These are phyloP conservation scores for Sporodiniella umbellata DNA, from an alignment of 371 early-diverging fungal species.

Conservation along the genomic window DNA sequence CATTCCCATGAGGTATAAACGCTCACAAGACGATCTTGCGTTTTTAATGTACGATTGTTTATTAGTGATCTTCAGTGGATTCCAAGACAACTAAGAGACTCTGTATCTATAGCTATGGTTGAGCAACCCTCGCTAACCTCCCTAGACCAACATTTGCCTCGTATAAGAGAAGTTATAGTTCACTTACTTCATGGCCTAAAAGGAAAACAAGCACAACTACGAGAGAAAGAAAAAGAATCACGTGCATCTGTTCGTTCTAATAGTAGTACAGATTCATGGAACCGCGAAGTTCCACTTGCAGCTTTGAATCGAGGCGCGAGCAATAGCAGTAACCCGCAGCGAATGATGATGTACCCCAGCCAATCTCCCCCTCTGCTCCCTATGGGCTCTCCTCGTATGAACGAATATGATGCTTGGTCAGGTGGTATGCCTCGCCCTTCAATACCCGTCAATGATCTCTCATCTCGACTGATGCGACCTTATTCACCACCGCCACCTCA, in stretches of 20 bases:
- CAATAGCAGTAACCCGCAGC: slow-evolving; percentile 9
- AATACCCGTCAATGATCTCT: slow-evolving; percentile 30
- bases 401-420: slow-evolving; percentile 38
- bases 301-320: slow-evolving; percentile 30
- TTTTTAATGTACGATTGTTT: no score
- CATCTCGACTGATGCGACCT: slow-evolving; percentile 24
- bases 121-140: slow-evolving; percentile 53
- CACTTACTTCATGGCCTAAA: slow-evolving; percentile 60
- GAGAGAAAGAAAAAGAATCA: slow-evolving; percentile 32
- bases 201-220: slow-evolving; percentile 52
- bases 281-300: slow-evolving; percentile 36
- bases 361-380: slow-evolving; percentile 14
- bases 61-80: slow-evolving; percentile 57
- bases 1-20: slow-evolving; percentile 56
- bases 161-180: slow-evolving; percentile 63
- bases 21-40: no score
- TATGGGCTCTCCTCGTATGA: slow-evolving; percentile 15
- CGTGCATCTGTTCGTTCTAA: slow-evolving; percentile 16
- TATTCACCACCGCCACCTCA: slow-evolving; percentile 19
- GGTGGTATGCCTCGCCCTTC: slow-evolving; percentile 44
- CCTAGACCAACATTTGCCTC: slow-evolving; percentile 56
- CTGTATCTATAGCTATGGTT: slow-evolving; percentile 50
- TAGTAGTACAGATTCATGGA: slow-evolving; percentile 26
- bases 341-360: slow-evolving; percentile 19
- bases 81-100: slow-evolving; percentile 52